Percentiles rank a stretch among this genome's conserved stretches.
phyloP scores from a whole-genome alignment of 495 filamentous ascomycete genomes.

The Chaetomium tenue region DNA sequence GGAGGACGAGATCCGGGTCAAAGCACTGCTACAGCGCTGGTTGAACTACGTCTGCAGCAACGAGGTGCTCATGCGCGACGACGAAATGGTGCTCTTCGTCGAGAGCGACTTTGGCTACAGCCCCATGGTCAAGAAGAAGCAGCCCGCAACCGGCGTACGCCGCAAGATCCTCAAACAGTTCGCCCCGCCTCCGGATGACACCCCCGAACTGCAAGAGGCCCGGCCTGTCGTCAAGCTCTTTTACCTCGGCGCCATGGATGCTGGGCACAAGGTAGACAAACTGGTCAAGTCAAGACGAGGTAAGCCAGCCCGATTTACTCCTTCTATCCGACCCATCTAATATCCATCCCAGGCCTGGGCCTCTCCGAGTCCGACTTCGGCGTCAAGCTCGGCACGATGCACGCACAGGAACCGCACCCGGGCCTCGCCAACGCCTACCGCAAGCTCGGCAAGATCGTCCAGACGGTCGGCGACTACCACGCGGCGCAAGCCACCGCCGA shows the following conservation, averaged over 20 bases:
- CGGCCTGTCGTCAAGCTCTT: conserved; percentile 92
- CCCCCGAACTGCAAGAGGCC: conserved; percentile 86
- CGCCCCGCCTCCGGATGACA: conserved; percentile 95
- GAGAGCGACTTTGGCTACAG: conserved; percentile 99
- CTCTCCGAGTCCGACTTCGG: conserved; percentile 93
- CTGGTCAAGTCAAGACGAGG: conserved; percentile 90
- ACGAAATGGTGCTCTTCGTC: conserved; percentile 95
- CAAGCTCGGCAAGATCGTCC: conserved; percentile 90
- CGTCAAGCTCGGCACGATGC: conserved; percentile 78
- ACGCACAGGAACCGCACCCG: conserved; percentile 82
- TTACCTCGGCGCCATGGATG: conserved; percentile 92
- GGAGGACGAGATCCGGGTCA: conserved; percentile 89
- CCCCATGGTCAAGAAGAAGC: conserved; percentile 90
- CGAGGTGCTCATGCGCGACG: conserved; percentile 88
- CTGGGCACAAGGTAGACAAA: conserved; percentile 90
- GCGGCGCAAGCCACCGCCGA: conserved; percentile 97
- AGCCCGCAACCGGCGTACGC: conserved; percentile 93
- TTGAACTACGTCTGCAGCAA: conserved; percentile 88
- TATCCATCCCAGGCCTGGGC: conserved; percentile 65
- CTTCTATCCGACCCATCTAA: neutral
- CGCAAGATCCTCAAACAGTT: conserved; percentile 98
- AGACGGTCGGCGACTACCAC: conserved; percentile 90
- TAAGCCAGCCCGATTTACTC: conserved; percentile 42
- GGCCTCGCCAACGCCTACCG: conserved; percentile 87
- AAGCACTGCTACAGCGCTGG: conserved; percentile 88